Evolutionary conservation across 805 yeast genomes (phyloP), one percentile per base, ranked within the genome.

Genomic region (Metschnikowia shivogae): DNA sequence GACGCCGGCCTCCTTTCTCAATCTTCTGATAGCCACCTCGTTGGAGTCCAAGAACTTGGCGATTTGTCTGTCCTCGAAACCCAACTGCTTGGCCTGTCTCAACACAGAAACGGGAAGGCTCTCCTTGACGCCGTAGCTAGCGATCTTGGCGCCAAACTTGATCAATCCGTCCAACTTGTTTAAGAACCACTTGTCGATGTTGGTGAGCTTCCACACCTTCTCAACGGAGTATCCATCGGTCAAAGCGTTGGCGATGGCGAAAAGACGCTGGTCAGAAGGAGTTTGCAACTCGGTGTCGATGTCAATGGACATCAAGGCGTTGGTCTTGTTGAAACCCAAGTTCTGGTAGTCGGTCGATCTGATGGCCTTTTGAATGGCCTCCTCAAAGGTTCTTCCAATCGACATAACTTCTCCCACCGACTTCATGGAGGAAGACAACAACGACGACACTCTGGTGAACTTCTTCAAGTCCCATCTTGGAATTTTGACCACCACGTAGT

Each of bases 371-470:
- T 93, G 99, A 54, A 92, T 87, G 8, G 97, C 96, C 66, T 92
- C 99, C 70, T 92, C 99, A 56, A 92, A 92, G 24, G 95, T 92
- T 67, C 99, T 80, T 61, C 99, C 99, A 61, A 92, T 88, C 56
- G 92, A 80, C 99, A 92, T 92, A 43, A 93, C 98, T 68, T 92
- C 99, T 75, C 99, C 99, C 54, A 92, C 98, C 50, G 97, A 89
- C 72, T 92, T 92, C 99, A 92, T 92, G 27, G 96, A 82, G 1
- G 97, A 89, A 8, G 93, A 85, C 57, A 92, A 79, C 64, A 82
- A 76, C 42, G 87, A 83, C 17, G 95, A 86, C 32, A 92, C 98
- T 65, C 96, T 80, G 50, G 92, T 87, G 72, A 92, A 92, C 72
- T 92, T 92, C 76, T 87, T 86, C 72, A 92, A 79, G 72, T 92